Conservation (phyloP, 2,329 filamentous ascomycete genomes). For the Ceratocystis albifundus region DNA sequence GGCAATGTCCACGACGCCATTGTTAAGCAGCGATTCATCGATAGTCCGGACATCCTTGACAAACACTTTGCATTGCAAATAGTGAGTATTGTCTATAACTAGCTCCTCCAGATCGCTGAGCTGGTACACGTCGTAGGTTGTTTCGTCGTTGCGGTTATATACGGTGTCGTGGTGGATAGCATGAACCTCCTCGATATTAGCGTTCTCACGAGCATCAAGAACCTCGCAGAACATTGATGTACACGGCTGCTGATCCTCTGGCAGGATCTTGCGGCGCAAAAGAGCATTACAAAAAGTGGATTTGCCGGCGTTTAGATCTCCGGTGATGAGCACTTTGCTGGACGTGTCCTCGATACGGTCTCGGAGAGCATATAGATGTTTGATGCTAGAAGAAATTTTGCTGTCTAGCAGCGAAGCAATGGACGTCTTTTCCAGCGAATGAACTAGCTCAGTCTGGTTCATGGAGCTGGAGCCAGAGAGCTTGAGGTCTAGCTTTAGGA, state of each 20-base stretch:
- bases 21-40: slow-evolving; percentile 89
- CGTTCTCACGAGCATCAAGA: slow-evolving; percentile 81
- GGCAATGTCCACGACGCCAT: slow-evolving; percentile 94
- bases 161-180: slow-evolving; percentile 69
- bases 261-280: slow-evolving; percentile 77
- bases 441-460: slow-evolving; percentile 80
- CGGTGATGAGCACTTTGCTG: slow-evolving; percentile 91
- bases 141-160: slow-evolving; percentile 85
- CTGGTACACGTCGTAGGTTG: slow-evolving; percentile 79
- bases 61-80: slow-evolving; percentile 94
- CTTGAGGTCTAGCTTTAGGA: slow-evolving; percentile 89
- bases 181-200: slow-evolving; percentile 85
- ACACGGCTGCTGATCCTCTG: slow-evolving; percentile 95
- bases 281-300: slow-evolving; percentile 99
- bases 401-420: slow-evolving; percentile 84
- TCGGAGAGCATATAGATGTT: slow-evolving; percentile 72
- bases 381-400: slow-evolving; percentile 87
- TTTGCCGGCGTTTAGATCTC: slow-evolving; percentile 93
- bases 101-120: slow-evolving; percentile 74
- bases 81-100: slow-evolving; percentile 76
- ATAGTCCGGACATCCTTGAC: slow-evolving; percentile 80
- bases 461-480: slow-evolving; percentile 52
- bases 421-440: slow-evolving; percentile 84
- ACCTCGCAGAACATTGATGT: slow-evolving; percentile 98
- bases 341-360: slow-evolving; percentile 95